Evolutionary conservation across 345 rosid genomes (phyloP), one percentile per base, ranked within the genome.

Genomic region (Leavenworthia alabamica): DNA sequence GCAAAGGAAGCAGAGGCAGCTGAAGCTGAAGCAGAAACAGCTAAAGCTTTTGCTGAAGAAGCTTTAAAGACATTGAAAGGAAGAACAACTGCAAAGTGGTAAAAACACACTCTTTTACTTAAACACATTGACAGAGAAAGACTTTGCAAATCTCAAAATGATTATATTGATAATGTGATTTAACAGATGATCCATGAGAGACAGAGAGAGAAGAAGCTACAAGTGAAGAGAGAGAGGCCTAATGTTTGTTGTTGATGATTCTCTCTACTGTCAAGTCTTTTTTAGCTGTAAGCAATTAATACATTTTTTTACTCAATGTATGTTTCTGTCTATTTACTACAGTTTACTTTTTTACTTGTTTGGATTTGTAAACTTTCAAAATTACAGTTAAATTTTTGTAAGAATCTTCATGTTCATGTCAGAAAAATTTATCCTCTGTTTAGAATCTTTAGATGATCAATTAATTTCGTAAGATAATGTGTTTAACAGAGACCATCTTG

Each of bases 1-100:
- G 90, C 89, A 8, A 90, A 82, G 63, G 99, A 90, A 66, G 97
- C 99, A 5, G 96, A 93, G 67, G 83, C 74, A 51, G 96, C 97
- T 7, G 99, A 94, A 73, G 97, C 96, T 10, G 86, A 87, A 61
- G 99, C 96, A 14, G 99, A 86, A 70, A 92, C 80, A 35, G 99
- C 97, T 49, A 82, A 82, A 71, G 97, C 95, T 75, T 85, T 83
- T 66, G 92, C 87, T 20, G 96, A 87, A 53, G 97, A 90, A 60
- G 89, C 96, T 20, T 32, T 71, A 77, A 90, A 87, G 81, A 80
- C 95, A 8, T 53, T 81, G 50, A 83, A 80, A 77, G 90, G 84
- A 79, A 73, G 77, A 53, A 73, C 53, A 56, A 49, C 47, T 74
- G 76, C 59, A 83, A 81, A 64, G 31, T 71, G 92, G 92, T 86